These are phyloP conservation scores for Borealophlyctis nickersoniae DNA, from an alignment of 192 early-diverging fungal species.

Conservation along the genomic window DNA sequence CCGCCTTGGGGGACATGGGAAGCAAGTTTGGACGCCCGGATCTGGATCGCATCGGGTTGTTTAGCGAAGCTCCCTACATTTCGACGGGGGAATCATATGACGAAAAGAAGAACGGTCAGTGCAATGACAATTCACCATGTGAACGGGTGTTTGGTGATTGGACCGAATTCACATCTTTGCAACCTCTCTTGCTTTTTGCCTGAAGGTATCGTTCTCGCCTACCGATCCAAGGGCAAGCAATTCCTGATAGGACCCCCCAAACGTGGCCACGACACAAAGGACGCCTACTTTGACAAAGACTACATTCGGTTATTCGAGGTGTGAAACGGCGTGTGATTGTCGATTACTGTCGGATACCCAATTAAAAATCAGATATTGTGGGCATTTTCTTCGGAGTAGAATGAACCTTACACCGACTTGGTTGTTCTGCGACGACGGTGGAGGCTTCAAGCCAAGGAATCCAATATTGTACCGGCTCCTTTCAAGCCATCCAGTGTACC, in stretches of 20 bases:
- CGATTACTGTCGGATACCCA: background rate
- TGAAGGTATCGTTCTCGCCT: conserved; percentile 29
- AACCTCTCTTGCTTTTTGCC: background rate
- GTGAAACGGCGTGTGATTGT: background rate
- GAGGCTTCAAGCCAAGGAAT: conserved; percentile 47
- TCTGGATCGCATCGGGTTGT: conserved; percentile 52
- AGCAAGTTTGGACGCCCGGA: conserved; percentile 39
- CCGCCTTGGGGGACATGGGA: conserved; percentile 17
- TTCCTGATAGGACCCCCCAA: conserved; percentile 49
- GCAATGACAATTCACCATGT: no score
- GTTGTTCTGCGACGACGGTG: conserved; percentile 45
- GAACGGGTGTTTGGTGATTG: background rate
- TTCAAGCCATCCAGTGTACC: conserved; percentile 54
- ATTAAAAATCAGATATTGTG: background rate
- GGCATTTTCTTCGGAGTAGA: conserved; percentile 21
- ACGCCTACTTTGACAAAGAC: conserved; percentile 54
- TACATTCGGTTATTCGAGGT: conserved; percentile 54
- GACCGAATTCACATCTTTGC: no score
- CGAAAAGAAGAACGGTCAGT: conserved; percentile 32
- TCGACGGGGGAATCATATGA: conserved; percentile 42
- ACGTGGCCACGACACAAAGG: conserved; percentile 49
- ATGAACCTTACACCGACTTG: conserved; percentile 55
- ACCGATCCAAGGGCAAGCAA: conserved; percentile 52
- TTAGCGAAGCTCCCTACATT: conserved; percentile 51
- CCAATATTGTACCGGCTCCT: conserved; percentile 45